phyloP scores from a whole-genome alignment of 2,329 filamentous ascomycete species.

The Pseudocercospora fuligena region DNA sequence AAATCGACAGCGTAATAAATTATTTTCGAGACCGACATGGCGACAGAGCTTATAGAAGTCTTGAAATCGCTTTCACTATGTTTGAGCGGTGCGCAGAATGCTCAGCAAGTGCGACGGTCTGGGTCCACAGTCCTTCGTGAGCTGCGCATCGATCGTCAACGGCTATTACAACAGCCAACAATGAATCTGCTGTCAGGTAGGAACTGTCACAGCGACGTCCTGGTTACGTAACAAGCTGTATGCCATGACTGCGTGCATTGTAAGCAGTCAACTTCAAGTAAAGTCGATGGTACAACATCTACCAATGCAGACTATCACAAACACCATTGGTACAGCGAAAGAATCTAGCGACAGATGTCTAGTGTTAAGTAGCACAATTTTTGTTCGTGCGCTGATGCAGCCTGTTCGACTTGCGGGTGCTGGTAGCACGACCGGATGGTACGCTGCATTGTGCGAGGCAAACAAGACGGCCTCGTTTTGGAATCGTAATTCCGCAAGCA shows the following conservation, averaged over 20 bases:
- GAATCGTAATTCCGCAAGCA: neutral
- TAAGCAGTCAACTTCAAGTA: neutral
- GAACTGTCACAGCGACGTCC: neutral
- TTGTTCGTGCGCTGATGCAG: neutral
- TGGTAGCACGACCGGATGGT: neutral
- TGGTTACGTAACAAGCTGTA: neutral
- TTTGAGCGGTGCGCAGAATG: too few relatives aligned
- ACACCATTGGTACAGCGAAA: too few relatives aligned
- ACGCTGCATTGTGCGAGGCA: neutral
- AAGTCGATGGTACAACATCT: neutral
- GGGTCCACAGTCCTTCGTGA: too few relatives aligned
- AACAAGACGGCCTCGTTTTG: neutral
- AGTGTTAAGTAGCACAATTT: neutral
- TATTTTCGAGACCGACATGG: neutral
- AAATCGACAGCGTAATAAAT: neutral
- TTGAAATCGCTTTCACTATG: neutral
- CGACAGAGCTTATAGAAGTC: neutral
- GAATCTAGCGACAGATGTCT: neutral
- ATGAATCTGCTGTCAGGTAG: too few relatives aligned
- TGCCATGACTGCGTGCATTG: neutral
- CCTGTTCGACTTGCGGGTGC: neutral
- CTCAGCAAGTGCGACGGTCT: too few relatives aligned
- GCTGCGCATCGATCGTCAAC: too few relatives aligned
- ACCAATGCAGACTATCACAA: neutral
- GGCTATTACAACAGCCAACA: too few relatives aligned